These are phyloP conservation scores for Akebia trifoliata DNA, from an alignment of 164 flowering plant genomes.

Conservation along the genomic window DNA sequence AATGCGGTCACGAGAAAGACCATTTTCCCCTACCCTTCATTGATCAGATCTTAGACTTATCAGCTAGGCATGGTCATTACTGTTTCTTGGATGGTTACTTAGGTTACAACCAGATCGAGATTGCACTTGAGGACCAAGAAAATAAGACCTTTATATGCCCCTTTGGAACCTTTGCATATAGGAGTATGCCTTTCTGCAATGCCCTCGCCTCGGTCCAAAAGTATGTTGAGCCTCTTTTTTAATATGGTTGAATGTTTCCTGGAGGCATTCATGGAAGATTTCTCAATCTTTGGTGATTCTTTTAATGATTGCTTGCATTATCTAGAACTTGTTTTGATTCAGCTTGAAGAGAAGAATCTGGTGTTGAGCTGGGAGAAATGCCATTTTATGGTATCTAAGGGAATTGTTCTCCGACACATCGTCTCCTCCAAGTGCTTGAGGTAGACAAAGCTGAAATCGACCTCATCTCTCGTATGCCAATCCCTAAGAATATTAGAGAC, in stretches of 20 bases:
- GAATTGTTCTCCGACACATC: too few species aligned
- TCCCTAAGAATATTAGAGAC: background rate
- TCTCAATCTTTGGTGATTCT: background rate
- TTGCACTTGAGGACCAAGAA: too few species aligned
- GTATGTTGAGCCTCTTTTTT: too few species aligned
- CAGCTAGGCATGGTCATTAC: background rate
- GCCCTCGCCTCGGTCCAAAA: background rate
- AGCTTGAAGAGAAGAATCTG: too few species aligned
- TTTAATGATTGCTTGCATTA: background rate
- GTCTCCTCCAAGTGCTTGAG: too few species aligned
- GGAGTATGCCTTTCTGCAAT: background rate
- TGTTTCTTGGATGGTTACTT: background rate
- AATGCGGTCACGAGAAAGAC: background rate
- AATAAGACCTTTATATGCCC: too few species aligned
- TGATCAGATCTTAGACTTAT: background rate
- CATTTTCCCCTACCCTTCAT: background rate
- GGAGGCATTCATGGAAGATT: background rate
- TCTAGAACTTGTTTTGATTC: too few species aligned
- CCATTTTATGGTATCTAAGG: too few species aligned
- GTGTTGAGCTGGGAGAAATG: too few species aligned
- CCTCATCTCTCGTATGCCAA: too few species aligned
- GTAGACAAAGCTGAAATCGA: too few species aligned
- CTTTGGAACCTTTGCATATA: background rate
- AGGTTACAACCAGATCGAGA: background rate
- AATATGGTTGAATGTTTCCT: too few species aligned